Percentiles rank a stretch among this genome's conserved stretches.
phyloP scores from a whole-genome alignment of 2,329 filamentous ascomycete genomes.

The Biscogniauxia marginata region DNA sequence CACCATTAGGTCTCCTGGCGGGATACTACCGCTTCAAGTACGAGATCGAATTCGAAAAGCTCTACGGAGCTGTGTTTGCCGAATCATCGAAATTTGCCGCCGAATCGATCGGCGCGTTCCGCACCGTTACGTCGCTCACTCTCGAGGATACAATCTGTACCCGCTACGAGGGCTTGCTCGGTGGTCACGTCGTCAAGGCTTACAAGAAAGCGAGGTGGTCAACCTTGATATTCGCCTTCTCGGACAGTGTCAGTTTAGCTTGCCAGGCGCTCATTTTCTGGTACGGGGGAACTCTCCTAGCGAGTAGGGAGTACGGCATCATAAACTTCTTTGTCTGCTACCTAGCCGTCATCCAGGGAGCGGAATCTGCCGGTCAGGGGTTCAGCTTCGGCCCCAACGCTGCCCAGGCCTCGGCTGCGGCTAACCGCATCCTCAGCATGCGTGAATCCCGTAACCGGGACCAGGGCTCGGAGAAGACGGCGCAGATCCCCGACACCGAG shows the following conservation, averaged over 20 bases:
- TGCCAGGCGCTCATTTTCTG: conserved; percentile 65
- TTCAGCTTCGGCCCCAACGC: conserved; percentile 67
- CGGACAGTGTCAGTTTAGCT: conserved; percentile 64
- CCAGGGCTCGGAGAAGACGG: conserved; percentile 23
- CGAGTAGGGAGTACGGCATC: conserved; percentile 45
- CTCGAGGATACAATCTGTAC: conserved; percentile 65
- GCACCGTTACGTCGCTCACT: conserved; percentile 69
- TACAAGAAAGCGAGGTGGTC: conserved; percentile 61
- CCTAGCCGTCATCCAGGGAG: conserved; percentile 66
- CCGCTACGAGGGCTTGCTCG: conserved; percentile 60
- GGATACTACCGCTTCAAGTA: conserved; percentile 54
- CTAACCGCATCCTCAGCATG: conserved; percentile 58
- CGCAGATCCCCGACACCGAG: conserved; percentile 43
- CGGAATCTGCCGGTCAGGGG: conserved; percentile 64
- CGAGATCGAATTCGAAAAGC: conserved; percentile 66
- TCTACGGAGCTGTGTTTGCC: conserved; percentile 66
- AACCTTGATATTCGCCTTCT: conserved; percentile 66
- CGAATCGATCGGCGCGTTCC: conserved; percentile 71
- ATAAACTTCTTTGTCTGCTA: conserved; percentile 57
- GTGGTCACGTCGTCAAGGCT: conserved; percentile 56
- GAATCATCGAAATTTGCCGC: conserved; percentile 73
- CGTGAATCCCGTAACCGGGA: conserved; percentile 43
- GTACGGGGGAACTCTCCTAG: conserved; percentile 63
- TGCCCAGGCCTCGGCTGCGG: conserved; percentile 57
- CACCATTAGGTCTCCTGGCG: conserved; percentile 48